Evolutionary conservation across 2,329 filamentous ascomycete species (phyloP), one percentile per base, ranked within the genome.

Genomic region (Microdochium trichocladiopsis): DNA sequence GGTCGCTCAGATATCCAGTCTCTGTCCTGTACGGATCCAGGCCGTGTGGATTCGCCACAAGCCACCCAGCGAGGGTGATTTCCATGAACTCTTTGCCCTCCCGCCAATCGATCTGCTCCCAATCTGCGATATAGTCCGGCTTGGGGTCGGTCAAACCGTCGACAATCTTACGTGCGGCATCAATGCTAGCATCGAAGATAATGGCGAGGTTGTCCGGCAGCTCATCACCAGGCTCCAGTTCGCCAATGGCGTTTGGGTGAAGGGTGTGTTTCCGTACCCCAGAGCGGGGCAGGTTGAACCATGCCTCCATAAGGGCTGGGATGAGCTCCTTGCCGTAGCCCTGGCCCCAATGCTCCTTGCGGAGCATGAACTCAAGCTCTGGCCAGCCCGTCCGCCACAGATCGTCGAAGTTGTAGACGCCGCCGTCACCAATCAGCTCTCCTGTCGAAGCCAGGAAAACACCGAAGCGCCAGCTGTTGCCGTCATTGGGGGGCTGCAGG

Each of bases 271-370:
- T 25, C 58, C 71, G 72, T 4, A 68, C 63, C 56, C 71, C 70
- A 48, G 63, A 68, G 55, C 79, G 67, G 33, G 76, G 75, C 57
- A 84, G 68, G 50, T 62, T 61, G 68, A 72, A 77, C 72, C 76
- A 84, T 9, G 66, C 61, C 11, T 60, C 55, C 12, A 79, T 54
- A 50, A 77, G 77, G 1, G 63, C 79, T 50, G 56, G 64, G 36
- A 84, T 53, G 45, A 82, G 78, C 65, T 85, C 82, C 1, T 76
- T 82, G 31, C 74, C 80, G 57, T 79, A 75, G 4, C 81, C 82
- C 41, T 69, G 71, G 8, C 78, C 77, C 82, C 82, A 85, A 51
- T 66, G 60, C 57, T 78, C 74, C 52, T 67, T 71, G 49, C 71
- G 66, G 50, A 85, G 63, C 68, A 82, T 73, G 62, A 84, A 86